phyloP scores from a whole-genome alignment of 106 monocot genomes.

The Narthecium ossifragum region DNA sequence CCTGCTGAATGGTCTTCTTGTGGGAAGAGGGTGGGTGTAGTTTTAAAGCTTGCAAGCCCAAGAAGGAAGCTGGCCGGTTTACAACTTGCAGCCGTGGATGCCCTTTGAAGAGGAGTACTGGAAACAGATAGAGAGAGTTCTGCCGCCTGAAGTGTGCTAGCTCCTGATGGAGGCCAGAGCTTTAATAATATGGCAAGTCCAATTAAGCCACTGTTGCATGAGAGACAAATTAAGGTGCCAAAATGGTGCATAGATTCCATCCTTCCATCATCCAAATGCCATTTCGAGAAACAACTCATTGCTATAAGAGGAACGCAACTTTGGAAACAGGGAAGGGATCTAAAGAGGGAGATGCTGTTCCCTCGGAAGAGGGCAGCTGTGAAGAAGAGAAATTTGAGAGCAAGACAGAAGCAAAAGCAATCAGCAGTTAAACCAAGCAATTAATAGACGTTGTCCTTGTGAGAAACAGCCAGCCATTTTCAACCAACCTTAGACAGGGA shows the following conservation, averaged over 20 bases:
- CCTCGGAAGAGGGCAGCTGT: background rate
- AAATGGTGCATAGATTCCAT: slow-evolving; percentile 1
- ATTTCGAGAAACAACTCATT: slow-evolving; percentile 4
- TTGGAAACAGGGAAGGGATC: background rate
- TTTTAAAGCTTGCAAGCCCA: background rate
- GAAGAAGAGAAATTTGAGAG: background rate
- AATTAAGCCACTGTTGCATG: background rate
- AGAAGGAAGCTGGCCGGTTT: background rate
- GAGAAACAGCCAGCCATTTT: too few species aligned
- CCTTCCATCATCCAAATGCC: background rate
- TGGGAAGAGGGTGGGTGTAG: too few species aligned
- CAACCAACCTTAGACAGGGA: too few species aligned
- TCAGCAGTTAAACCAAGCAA: background rate
- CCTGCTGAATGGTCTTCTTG: too few species aligned
- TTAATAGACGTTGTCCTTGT: background rate
- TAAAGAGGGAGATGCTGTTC: background rate
- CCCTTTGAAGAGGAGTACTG: too few species aligned
- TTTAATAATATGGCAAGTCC: background rate
- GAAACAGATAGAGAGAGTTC: background rate
- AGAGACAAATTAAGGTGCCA: too few species aligned
- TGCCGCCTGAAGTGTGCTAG: background rate
- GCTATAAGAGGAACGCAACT: background rate
- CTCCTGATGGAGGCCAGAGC: background rate
- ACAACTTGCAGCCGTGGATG: too few species aligned
- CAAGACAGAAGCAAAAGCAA: background rate